Conservation (phyloP, 2,329 filamentous ascomycete species). For the Setomelanomma holmii region DNA sequence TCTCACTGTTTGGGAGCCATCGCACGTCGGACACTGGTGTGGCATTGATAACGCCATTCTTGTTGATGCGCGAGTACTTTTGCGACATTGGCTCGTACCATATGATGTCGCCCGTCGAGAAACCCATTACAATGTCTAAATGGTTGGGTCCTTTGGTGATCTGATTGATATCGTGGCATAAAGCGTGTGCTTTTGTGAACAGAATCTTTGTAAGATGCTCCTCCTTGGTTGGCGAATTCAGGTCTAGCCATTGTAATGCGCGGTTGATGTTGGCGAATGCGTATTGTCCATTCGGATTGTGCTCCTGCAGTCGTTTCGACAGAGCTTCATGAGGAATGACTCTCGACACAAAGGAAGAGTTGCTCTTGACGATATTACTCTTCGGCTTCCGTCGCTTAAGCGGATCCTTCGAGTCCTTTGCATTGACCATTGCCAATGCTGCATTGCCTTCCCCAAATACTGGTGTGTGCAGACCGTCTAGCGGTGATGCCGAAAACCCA, state of each 20-base stretch:
- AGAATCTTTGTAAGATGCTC: conserved; percentile 95
- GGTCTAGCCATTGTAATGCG: conserved; percentile 94
- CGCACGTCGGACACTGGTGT: conserved; percentile 85
- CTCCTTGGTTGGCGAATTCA: conserved; percentile 78
- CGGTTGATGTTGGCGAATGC: conserved; percentile 96
- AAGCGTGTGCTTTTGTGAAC: conserved; percentile 93
- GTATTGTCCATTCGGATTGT: conserved; percentile 79
- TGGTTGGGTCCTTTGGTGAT: conserved; percentile 80
- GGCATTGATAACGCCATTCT: conserved; percentile 90
- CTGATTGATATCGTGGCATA: conserved; percentile 91
- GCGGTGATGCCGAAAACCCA: conserved; percentile 40
- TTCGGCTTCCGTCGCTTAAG: conserved; percentile 89
- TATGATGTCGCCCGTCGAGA: conserved; percentile 94
- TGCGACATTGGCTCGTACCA: conserved; percentile 99
- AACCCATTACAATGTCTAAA: conserved; percentile 92
- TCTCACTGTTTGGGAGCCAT: conserved; percentile 95
- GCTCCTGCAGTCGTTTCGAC: conserved; percentile 79
- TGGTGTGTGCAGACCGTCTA: conserved; percentile 54
- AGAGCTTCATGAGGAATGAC: conserved; percentile 89
- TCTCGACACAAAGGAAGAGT: conserved; percentile 96
- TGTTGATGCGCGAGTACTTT: conserved; percentile 93
- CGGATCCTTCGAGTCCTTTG: conserved; percentile 71
- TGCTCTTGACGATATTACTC: conserved; percentile 98
- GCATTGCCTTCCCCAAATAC: conserved; percentile 88
- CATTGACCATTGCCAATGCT: conserved; percentile 65